Evolutionary conservation across 805 yeast genomes (phyloP), one percentile per base, ranked within the genome.

Genomic region (Dipodascopsis tothii): DNA sequence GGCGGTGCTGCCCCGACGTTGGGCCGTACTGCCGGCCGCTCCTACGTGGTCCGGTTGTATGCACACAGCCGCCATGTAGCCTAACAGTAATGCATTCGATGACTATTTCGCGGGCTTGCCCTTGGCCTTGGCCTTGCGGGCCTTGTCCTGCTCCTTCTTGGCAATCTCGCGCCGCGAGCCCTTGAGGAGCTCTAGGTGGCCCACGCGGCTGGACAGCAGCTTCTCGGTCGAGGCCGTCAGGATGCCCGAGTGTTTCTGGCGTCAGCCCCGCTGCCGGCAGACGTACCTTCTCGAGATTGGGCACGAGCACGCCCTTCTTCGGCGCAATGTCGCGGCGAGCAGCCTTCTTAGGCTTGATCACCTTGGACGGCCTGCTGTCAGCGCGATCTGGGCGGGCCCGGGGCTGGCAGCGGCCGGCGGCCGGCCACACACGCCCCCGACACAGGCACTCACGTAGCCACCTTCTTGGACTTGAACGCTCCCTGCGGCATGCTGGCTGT

Each of bases 161-260:
- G 85, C 95, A 16, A 84, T 46, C 56, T 83, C 77, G 66, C 94
- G 77, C 69, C 96, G 78, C 5, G 92, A 80, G 14, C 98, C 98
- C 63, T 84, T 87, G 52, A 90, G 68, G 33, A 90, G 62, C 66
- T 90, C 98, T 57, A 90, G 72, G 63, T 90, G 97, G 21, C 98
- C 98, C 5, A 90, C 96, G 61, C 90, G 75, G 44, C 94, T 73
- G 1, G 96, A 80, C 54, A 90, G 77, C 45, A 86, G 71, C 66
- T 78, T 86, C 65, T 90, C 98, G 2, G 97, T 90, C 34, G 75
- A 70, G 3, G 76, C 59, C 39, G 65, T 70, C 60, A 69, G 76
- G 54, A 70, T 75, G 2, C 76, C 72, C 33, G 70, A 62, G 58
- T 77, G 83, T 33, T 72, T 69, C 61, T 79, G 81, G 40, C 14